Percentiles rank a stretch among this genome's conserved stretches.
phyloP scores from a whole-genome alignment of 2,329 filamentous ascomycete species.

The Alternaria solani region DNA sequence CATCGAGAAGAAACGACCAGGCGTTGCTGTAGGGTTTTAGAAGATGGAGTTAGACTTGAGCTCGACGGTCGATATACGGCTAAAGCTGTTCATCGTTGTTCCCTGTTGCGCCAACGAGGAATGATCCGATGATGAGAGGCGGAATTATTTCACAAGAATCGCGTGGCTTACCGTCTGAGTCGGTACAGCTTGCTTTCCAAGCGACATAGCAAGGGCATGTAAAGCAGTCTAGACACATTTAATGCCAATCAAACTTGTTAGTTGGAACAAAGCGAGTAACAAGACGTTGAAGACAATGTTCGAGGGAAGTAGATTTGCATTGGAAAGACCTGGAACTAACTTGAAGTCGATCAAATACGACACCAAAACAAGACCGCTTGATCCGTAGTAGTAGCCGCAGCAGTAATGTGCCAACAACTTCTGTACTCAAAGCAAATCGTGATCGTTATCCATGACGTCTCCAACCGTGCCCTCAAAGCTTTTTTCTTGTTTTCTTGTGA shows the following conservation, averaged over 20 bases:
- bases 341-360: background rate
- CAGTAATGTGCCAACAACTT: background rate
- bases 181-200: background rate
- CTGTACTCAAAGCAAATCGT: constrained; percentile 3
- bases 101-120: background rate
- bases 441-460: constrained; percentile 7
- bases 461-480: constrained; percentile 31
- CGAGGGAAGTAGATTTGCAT: constrained; percentile 17
- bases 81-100: background rate
- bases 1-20: constrained; percentile 28
- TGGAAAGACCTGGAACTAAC: constrained; percentile 13
- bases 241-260: background rate
- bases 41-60: background rate
- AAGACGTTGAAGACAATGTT: background rate
- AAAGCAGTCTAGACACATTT: background rate
- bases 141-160: background rate
- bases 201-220: background rate
- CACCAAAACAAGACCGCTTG: background rate
- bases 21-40: constrained; percentile 10
- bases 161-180: background rate
- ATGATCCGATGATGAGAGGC: background rate
- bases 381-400: background rate
- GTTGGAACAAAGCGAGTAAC: background rate
- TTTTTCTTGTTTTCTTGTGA: constrained; percentile 22
- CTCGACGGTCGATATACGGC: background rate